Evolutionary conservation across 2,329 filamentous ascomycete species (phyloP).

Genomic region (Aschersonia sp.): DNA sequence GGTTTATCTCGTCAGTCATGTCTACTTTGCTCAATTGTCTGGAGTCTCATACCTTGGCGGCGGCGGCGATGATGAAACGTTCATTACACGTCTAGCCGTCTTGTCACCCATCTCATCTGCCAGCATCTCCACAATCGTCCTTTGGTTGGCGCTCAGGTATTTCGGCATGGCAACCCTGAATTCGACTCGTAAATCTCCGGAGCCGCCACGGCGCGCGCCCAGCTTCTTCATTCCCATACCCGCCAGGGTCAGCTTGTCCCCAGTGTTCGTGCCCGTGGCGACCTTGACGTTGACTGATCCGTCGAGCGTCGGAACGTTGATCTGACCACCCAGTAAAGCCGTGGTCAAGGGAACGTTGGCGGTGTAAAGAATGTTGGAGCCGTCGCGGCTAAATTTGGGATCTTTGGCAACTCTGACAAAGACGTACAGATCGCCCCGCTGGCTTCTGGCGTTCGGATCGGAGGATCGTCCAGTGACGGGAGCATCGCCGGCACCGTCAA

Average conservation of each 20-base stretch:
- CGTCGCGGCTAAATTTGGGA: constrained; percentile 73
- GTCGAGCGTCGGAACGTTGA: constrained; percentile 78
- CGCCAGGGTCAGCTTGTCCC: constrained; percentile 75
- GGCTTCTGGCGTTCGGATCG: constrained; percentile 46
- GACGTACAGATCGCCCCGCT: constrained; percentile 80
- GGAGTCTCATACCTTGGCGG: constrained; percentile 4
- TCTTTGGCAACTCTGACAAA: constrained; percentile 82
- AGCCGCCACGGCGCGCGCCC: constrained; percentile 46
- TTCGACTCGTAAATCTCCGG: constrained; percentile 80
- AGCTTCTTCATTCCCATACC: constrained; percentile 94
- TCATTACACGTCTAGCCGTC: constrained; percentile 85
- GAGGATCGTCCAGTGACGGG: constrained; percentile 59
- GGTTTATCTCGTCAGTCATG: not conserved
- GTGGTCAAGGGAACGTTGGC: constrained; percentile 86
- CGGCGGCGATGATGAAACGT: constrained; percentile 32
- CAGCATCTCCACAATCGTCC: constrained; percentile 86
- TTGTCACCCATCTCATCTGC: constrained; percentile 93
- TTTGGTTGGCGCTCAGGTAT: constrained; percentile 79
- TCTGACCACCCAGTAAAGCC: constrained; percentile 80
- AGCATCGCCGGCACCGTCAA: constrained; percentile 77
- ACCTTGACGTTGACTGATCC: constrained; percentile 84
- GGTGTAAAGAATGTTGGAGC: constrained; percentile 85
- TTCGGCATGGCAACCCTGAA: constrained; percentile 95
- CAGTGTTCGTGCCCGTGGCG: constrained; percentile 78
- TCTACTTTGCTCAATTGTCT: not conserved